phyloP scores from a whole-genome alignment of 2,329 filamentous ascomycete genomes.

The Blastomyces percursus region DNA sequence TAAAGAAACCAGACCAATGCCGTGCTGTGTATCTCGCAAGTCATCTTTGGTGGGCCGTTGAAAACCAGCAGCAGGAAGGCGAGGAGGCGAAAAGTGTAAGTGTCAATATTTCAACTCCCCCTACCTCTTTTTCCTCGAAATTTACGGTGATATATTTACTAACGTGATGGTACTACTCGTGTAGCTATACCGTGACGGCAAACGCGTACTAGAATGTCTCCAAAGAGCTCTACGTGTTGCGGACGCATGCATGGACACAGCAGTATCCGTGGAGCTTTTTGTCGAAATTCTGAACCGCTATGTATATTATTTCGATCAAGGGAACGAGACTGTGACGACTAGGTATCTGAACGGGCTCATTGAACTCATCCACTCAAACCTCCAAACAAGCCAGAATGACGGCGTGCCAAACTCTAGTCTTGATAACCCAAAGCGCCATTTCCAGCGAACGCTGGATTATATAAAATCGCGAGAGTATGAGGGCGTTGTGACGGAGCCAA shows the following conservation, averaged over 20 bases:
- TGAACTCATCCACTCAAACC: slow-evolving; percentile 93
- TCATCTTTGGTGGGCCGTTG: slow-evolving; percentile 95
- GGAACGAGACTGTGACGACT: slow-evolving; percentile 95
- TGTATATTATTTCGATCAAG: slow-evolving; percentile 98
- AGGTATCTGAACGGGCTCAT: slow-evolving; percentile 98
- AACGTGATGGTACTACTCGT: background rate
- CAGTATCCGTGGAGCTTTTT: slow-evolving; percentile 93
- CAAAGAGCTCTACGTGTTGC: slow-evolving; percentile 91
- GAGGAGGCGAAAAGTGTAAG: slow-evolving; percentile 69
- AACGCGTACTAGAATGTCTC: slow-evolving; percentile 89
- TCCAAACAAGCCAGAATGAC: slow-evolving; percentile 64
- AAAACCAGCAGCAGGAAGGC: slow-evolving; percentile 64
- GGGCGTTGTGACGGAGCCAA: slow-evolving; percentile 64
- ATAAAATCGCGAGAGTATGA: slow-evolving; percentile 88
- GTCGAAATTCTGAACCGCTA: slow-evolving; percentile 98
- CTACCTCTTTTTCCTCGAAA: background rate
- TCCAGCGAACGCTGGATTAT: slow-evolving; percentile 87
- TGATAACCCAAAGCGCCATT: slow-evolving; percentile 86
- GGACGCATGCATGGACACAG: slow-evolving; percentile 97
- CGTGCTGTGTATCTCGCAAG: slow-evolving; percentile 92
- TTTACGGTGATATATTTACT: background rate
- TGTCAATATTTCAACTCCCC: slow-evolving; percentile 13
- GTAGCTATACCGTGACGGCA: slow-evolving; percentile 86
- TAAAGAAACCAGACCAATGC: slow-evolving; percentile 97
- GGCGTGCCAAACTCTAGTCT: slow-evolving; percentile 54